Evolutionary conservation across 495 filamentous ascomycete species (phyloP).

Genomic region (Hyaloscypha hepaticicola): DNA sequence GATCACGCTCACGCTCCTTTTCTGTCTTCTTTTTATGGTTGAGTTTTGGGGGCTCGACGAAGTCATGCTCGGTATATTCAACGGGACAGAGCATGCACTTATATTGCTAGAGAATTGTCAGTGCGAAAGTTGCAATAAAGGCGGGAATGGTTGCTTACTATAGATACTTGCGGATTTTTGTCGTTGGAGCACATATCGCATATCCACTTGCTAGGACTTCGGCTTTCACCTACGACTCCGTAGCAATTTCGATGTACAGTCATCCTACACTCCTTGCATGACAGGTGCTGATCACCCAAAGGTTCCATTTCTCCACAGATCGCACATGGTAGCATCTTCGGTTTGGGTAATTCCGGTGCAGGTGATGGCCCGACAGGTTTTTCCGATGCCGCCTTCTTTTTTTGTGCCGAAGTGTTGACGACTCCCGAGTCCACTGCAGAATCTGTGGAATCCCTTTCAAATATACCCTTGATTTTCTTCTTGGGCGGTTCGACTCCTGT

Average conservation of each 20-base stretch:
- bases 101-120: conserved; percentile 58
- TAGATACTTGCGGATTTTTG: conserved; percentile 79
- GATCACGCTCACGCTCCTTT: conserved; percentile 85
- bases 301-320: conserved; percentile 77
- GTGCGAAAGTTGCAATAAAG: conserved; percentile 28
- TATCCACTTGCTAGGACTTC: conserved; percentile 69
- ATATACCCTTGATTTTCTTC: conserved; percentile 49
- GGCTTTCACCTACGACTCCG: conserved; percentile 67
- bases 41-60: conserved; percentile 80
- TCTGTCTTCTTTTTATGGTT: conserved; percentile 93
- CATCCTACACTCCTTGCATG: conserved; percentile 81
- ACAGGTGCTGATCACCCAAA: conserved; percentile 66
- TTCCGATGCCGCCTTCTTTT: conserved; percentile 62
- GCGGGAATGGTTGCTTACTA: conserved; percentile 51
- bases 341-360: conserved; percentile 67
- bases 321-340: conserved; percentile 77
- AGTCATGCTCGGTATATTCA: conserved; percentile 69
- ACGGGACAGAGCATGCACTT: conserved; percentile 91
- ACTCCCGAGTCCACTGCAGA: conserved; percentile 7
- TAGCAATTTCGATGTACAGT: conserved; percentile 95
- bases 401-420: conserved; percentile 42
- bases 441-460: conserved; percentile 45
- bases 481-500: conserved; percentile 43
- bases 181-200: conserved; percentile 97
- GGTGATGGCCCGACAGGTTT: conserved; percentile 72